These are phyloP conservation scores for Aspergillus leporis DNA, from an alignment of 495 filamentous ascomycete species.

Conservation along the genomic window DNA sequence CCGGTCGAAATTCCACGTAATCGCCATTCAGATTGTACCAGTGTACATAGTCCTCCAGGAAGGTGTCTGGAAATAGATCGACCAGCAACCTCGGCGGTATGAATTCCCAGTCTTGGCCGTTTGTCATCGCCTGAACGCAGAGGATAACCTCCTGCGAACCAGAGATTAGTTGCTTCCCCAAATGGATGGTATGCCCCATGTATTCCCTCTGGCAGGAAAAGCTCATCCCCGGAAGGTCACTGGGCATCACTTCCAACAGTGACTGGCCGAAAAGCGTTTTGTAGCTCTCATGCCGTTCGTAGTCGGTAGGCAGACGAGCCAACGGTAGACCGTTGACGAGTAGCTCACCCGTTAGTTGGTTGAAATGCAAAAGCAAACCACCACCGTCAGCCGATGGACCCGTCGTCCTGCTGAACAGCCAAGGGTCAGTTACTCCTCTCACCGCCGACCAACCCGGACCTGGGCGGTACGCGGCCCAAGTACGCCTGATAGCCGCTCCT, in stretches of 20 bases:
- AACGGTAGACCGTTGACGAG: constrained; percentile 57
- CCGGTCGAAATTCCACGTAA: constrained; percentile 52
- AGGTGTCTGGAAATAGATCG: constrained; percentile 43
- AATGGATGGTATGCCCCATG: constrained; percentile 33
- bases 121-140: constrained; percentile 16
- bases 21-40: constrained; percentile 53
- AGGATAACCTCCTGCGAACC: constrained; percentile 19
- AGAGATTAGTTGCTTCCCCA: constrained; percentile 27
- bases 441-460: constrained; percentile 22
- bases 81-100: constrained; percentile 43
- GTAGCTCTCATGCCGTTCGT: constrained; percentile 42
- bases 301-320: constrained; percentile 48
- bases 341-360: constrained; percentile 55
- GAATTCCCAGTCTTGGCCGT: constrained; percentile 37
- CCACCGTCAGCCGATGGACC: constrained; percentile 17
- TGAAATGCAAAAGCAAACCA: constrained; percentile 43
- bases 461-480: constrained; percentile 39
- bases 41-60: constrained; percentile 52
- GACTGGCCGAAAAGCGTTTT: constrained; percentile 41
- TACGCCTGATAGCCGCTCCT: constrained; percentile 33
- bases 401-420: constrained; percentile 9
- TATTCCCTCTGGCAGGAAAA: constrained; percentile 40
- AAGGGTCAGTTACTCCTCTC: not conserved
- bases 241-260: constrained; percentile 42
- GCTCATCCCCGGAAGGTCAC: constrained; percentile 40